These are phyloP conservation scores for Isatis lusitanica DNA, from an alignment of 441 rosid species.

Conservation along the genomic window DNA sequence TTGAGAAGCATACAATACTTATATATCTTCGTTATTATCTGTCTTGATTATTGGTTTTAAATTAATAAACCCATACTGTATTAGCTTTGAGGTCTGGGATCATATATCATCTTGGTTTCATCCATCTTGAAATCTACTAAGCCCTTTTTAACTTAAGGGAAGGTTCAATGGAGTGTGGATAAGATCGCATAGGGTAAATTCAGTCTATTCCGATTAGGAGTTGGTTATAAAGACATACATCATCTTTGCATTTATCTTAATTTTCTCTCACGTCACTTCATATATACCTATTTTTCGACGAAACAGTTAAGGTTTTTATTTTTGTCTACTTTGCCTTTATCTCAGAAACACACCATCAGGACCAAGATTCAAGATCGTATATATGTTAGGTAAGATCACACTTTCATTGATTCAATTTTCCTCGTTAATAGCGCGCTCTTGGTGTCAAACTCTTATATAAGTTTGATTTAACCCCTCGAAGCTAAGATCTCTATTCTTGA, in stretches of 20 bases:
- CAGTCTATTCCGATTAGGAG: conserved; percentile 14
- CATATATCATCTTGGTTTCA: too few relatives aligned
- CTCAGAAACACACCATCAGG: conserved; percentile 22
- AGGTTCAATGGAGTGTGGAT: conserved; percentile 9
- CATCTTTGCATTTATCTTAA: conserved; percentile 25
- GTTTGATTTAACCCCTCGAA: not conserved
- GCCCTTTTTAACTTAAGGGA: not conserved
- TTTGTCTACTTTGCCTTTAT: conserved; percentile 13
- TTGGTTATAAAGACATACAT: conserved; percentile 25
- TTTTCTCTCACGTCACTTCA: conserved; percentile 18
- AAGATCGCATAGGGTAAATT: not conserved
- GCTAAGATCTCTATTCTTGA: conserved; percentile 14
- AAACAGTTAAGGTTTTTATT: conserved; percentile 23
- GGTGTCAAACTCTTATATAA: not conserved
- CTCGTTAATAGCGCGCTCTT: conserved; percentile 37
- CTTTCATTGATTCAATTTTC: conserved; percentile 32
- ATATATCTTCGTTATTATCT: conserved; percentile 15
- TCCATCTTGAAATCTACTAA: not conserved
- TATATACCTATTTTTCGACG: conserved; percentile 15
- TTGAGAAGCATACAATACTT: conserved; percentile 2
- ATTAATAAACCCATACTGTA: conserved; percentile 16
- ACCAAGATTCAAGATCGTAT: conserved; percentile 22
- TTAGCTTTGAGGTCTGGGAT: not conserved
- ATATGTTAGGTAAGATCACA: conserved; percentile 33
- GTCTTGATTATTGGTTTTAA: not conserved